These are phyloP conservation scores for Xylariaceae sp. DNA, from an alignment of 2,329 filamentous ascomycete species.

Conservation along the genomic window DNA sequence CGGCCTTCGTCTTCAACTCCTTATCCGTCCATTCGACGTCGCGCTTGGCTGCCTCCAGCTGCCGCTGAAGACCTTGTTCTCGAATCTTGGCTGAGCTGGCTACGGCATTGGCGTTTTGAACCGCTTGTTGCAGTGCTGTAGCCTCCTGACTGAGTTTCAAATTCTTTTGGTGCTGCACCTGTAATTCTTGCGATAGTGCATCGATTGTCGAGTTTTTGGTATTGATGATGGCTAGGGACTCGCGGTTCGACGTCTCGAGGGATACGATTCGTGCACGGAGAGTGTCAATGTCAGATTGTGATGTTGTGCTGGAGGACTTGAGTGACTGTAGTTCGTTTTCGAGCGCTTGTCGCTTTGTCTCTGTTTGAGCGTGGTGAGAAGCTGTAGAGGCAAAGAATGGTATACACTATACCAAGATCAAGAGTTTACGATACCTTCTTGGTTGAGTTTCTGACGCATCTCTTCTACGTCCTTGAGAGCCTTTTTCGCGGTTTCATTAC, in stretches of 20 bases:
- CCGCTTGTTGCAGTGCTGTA: constrained; percentile 78
- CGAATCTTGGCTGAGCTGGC: constrained; percentile 85
- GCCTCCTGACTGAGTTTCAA: constrained; percentile 84
- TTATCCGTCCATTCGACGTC: constrained; percentile 93
- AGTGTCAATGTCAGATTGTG: constrained; percentile 75
- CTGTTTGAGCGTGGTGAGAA: constrained; percentile 53
- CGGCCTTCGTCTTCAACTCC: constrained; percentile 88
- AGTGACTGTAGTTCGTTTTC: constrained; percentile 83
- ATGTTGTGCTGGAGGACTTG: constrained; percentile 76
- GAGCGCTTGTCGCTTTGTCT: constrained; percentile 75
- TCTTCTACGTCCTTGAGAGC: constrained; percentile 84
- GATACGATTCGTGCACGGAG: constrained; percentile 84
- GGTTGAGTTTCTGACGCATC: constrained; percentile 78
- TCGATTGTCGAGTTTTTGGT: constrained; percentile 89
- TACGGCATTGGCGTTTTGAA: constrained; percentile 81
- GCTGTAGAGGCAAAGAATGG: background rate
- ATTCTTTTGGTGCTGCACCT: constrained; percentile 87
- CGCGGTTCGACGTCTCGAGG: constrained; percentile 90
- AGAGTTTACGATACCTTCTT: constrained; percentile 69
- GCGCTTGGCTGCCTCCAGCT: constrained; percentile 84
- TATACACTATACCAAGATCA: background rate
- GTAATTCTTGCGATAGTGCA: constrained; percentile 82
- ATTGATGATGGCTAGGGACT: constrained; percentile 87
- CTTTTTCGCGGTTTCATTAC: constrained; percentile 83
- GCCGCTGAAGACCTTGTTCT: constrained; percentile 88